A percentile compares a stretch with the other conserved stretches of the same genome.
Evolutionary conservation across 306 rosid species (phyloP).

Genomic region (Quercus wislizeni): DNA sequence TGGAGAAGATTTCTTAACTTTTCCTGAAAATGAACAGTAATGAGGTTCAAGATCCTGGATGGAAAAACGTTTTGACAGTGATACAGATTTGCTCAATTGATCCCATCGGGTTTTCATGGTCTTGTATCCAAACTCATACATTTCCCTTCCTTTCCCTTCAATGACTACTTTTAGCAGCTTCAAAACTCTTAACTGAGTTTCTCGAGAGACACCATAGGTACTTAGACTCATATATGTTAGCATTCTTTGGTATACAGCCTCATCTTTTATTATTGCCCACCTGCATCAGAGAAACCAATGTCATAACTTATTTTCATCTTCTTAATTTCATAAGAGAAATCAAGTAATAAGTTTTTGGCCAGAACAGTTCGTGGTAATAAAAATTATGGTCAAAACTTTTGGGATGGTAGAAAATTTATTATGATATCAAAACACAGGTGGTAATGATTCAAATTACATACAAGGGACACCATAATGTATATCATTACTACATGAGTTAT

Average conservation of each 20-base stretch:
- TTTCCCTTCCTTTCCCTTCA: constrained; percentile 23
- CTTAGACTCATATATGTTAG: not conserved
- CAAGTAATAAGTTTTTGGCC: too few species aligned
- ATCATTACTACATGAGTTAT: too few species aligned
- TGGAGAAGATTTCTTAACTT: constrained; percentile 38
- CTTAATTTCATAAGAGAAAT: too few species aligned
- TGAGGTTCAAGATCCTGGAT: constrained; percentile 33
- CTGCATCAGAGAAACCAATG: constrained; percentile 13
- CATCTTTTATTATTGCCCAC: constrained; percentile 57
- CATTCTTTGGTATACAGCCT: constrained; percentile 43
- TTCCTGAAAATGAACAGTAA: constrained; percentile 30
- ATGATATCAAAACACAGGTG: too few species aligned
- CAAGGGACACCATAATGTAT: too few species aligned
- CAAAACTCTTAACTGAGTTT: constrained; percentile 46
- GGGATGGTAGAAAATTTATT: too few species aligned
- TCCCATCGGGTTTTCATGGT: constrained; percentile 40
- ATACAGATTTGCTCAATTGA: constrained; percentile 21
- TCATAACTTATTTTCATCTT: too few species aligned
- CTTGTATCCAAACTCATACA: constrained; percentile 42
- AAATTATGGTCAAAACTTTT: too few species aligned
- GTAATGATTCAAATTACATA: too few species aligned
- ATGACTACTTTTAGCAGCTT: constrained; percentile 35
- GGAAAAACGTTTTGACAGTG: constrained; percentile 44
- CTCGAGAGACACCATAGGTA: constrained; percentile 41
- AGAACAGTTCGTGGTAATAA: too few species aligned